Base-by-base conservation (phyloP, 73 alveolate species). In the Uronychia setigera region DNA sequence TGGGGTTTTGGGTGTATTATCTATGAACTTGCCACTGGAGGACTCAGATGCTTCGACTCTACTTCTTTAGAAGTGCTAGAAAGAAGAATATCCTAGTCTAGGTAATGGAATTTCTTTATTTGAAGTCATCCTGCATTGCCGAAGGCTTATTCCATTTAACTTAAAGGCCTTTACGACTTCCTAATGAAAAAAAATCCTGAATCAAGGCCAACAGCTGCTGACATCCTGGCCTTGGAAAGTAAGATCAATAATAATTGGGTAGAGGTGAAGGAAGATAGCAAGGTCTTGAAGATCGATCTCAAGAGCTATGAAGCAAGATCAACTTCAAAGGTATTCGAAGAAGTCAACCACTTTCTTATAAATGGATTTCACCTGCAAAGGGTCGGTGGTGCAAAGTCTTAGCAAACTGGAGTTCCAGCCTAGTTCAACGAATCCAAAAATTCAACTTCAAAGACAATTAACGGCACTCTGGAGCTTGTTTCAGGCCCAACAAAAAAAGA, bases 1-100 rank as follows among this genome's bases (percentile, higher is more conserved):
- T 80, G 87, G 87, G 5, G 60, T 9, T 60, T 80, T 27, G 87
- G 87, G 58, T 80, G 87, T 14, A 25, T 80, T 26, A 27, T 80
- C n/a, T 80, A 80, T 19, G 67, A 46, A 19, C 67, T 46, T 5
- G 67, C 67, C n/a, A 46, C 67, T 46, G 67, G 67, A 46, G 67
- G 67, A 11, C 19, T 46, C n/a, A 46, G 67, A 19, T 46, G 67
- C 67, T 46, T 46, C 19, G 67, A 46, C 19, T 46, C 67, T 5
- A 46, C 67, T 19, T 46, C 67, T 19, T 19, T 46, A 11, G 67
- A 46, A 46, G 19, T 19, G n/a, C 67, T 46, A 19, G 67, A 46
- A 19, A 46, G 67, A 19, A 46, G 67, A 19, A 46, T 46, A 5
- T 11, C n/a, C 5, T 5, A 46, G 67, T 46, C 67, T 11, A 46